Evolutionary conservation across 805 yeast species (phyloP).

Genomic region (Danielia oregonensis): DNA sequence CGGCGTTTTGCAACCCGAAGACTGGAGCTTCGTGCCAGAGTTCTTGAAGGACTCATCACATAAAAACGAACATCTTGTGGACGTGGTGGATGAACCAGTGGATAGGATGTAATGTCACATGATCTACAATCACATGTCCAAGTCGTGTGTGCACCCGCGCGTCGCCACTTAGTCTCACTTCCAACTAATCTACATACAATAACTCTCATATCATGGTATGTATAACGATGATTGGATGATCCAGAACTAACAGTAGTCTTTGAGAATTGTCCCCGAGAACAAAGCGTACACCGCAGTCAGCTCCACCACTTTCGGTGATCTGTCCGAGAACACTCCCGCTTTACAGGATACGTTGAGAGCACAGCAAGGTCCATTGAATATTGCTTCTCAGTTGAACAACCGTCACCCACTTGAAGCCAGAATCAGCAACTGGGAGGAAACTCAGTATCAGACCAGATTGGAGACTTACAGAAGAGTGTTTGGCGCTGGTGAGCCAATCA

Average conservation of each 20-base stretch:
- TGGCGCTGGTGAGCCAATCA: slow-evolving; percentile 93
- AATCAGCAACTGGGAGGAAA: slow-evolving; percentile 73
- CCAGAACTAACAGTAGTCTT: slow-evolving; percentile 40
- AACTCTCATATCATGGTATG: too few relatives aligned
- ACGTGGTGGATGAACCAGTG: slow-evolving; percentile 29
- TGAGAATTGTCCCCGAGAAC: slow-evolving; percentile 55
- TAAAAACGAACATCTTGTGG: slow-evolving; percentile 16
- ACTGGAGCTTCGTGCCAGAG: slow-evolving; percentile 44
- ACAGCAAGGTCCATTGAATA: slow-evolving; percentile 58
- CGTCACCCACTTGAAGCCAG: slow-evolving; percentile 86
- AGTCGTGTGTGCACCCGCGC: slow-evolving; percentile 5
- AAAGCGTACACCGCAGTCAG: slow-evolving; percentile 45
- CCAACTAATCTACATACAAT: too few relatives aligned
- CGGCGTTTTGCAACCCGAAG: slow-evolving; percentile 57
- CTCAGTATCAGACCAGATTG: slow-evolving; percentile 64
- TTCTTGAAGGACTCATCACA: slow-evolving; percentile 30
- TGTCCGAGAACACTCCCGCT: slow-evolving; percentile 65
- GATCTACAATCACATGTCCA: background rate
- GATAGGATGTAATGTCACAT: slow-evolving; percentile 18
- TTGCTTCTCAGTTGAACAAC: slow-evolving; percentile 61
- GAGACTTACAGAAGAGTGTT: slow-evolving; percentile 78
- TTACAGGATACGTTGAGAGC: slow-evolving; percentile 66
- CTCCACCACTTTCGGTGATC: slow-evolving; percentile 48
- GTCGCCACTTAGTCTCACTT: too few relatives aligned
- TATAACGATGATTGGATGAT: too few relatives aligned